Evolutionary conservation across 1,284 basidiomycete genomes (phyloP), one percentile per base, ranked within the genome.

Genomic region (Ceratobasidium sp.): DNA sequence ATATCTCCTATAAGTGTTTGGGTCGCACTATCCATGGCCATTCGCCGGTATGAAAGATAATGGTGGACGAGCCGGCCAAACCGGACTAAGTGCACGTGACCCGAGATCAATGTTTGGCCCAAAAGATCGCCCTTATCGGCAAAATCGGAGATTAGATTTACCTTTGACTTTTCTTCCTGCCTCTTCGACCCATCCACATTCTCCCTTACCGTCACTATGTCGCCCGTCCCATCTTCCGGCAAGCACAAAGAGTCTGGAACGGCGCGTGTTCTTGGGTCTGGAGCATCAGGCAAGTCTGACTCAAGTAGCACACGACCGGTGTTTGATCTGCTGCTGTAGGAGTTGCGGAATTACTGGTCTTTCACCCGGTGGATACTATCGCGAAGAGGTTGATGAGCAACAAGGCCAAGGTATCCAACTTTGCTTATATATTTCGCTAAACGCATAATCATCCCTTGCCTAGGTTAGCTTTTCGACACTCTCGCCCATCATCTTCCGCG

Each of bases 301-400:
- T 12, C 20, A 4, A 33, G 49, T 72, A 40, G 46, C 12, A 56
- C n/a, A 33, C 46, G 23, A 39, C 53, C 77, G 3, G 58, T 33
- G 13, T 60, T 72, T 51, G 7, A 40, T 61, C 71, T 44, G n/a
- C 3, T 13, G 28, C 26, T 39, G 53, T 56, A 95, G 97, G 97
- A 83, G 90, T 99, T 83, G 97, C 97, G 81, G 97, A 99, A 88
- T 90, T 99, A 78, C 86, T 97, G 82, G 90, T 96, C 61, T 96
- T 97, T 87, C 95, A 96, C 85, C 95, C 95, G 28, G 94, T 96
- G 78, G 97, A 99, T 87, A 99, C 97, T 0, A 93, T 99, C 79
- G 96, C 97, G 26, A 99, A 99, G 87, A 93, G 97, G 58, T 87
- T 99, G 80, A 99, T 99, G 97, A 97, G 95, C 85, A 98, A 99